Evolutionary conservation across 371 early-diverging fungal genomes (phyloP).

Genomic region (Fennellomyces sp.): DNA sequence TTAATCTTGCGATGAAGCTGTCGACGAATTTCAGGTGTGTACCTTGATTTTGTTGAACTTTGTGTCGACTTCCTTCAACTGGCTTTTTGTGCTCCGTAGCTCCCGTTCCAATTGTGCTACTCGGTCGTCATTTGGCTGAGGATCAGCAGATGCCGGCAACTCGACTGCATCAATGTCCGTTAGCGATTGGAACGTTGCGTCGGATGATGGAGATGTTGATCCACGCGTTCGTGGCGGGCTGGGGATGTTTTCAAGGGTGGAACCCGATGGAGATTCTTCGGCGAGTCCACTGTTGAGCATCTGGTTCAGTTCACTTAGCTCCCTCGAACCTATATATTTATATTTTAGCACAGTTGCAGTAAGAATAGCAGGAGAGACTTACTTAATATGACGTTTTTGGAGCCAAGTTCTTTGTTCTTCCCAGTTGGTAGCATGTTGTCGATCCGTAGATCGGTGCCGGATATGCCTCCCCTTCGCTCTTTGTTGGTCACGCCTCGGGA

Average conservation of each 20-base stretch:
- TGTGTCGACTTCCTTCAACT: slow-evolving; percentile 35
- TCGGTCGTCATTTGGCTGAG: not conserved
- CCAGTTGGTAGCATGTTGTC: not conserved
- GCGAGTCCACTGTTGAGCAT: slow-evolving; percentile 21
- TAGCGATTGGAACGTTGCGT: slow-evolving; percentile 14
- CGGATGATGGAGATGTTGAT: slow-evolving; percentile 17
- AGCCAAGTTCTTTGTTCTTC: not conserved
- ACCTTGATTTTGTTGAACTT: slow-evolving; percentile 54
- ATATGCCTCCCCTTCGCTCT: slow-evolving; percentile 9
- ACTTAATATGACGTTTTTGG: slow-evolving; percentile 10
- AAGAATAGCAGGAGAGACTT: not conserved
- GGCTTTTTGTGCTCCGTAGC: slow-evolving; percentile 27
- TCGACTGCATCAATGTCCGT: slow-evolving; percentile 9
- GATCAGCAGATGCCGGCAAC: not conserved
- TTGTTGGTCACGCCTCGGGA: not conserved
- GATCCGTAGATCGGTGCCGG: not conserved
- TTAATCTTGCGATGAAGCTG: not conserved
- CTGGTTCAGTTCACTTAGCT: slow-evolving; percentile 22
- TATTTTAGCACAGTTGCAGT: too few relatives aligned
- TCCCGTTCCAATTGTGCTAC: slow-evolving; percentile 19
- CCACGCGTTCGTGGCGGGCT: slow-evolving; percentile 17
- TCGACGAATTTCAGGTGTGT: not conserved
- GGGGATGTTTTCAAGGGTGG: slow-evolving; percentile 11
- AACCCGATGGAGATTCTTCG: not conserved
- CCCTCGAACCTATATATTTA: slow-evolving; percentile 10